Base-by-base conservation (phyloP, 1,284 basidiomycete genomes). In the Ganoderma lingzhi region DNA sequence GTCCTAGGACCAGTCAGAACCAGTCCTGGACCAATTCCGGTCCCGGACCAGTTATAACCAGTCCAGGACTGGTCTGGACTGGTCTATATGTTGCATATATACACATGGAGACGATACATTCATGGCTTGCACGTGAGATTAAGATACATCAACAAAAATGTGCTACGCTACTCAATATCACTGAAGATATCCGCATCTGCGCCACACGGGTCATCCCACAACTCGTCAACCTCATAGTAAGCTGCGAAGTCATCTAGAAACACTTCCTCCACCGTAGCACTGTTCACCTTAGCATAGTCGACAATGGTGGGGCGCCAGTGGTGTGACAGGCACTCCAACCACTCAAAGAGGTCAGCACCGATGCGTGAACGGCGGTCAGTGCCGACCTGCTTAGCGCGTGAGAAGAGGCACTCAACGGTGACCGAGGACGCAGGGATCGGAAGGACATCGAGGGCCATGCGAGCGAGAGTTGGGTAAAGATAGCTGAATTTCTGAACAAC, bases 291-390 rank as follows among this genome's bases (percentile, higher is more conserved):
- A 2, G 64, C 56, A 19, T 59, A 59, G 56, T 65, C 56, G 12
- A 60, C 32, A 1, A 60, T 23, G 19, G 42, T 51, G 28, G 17
- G 23, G 17, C 59, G 45, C 67, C 66, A 67, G 39, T 67, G 53
- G n/a, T 63, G 44, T 5, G 58, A 28, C 14, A 67, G 42, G 15
- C 66, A 67, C 39, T 63, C 6, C 3, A 67, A 2, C 42, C 45
- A 56, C 56, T 67, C 53, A 30, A 78, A 76, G 39, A 2, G 63
- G 6, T 48, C 51, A 3, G 60, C 48, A 10, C 39, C 45, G 17
- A 66, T 39, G n/a, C 32, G 32, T 1, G 62, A 59, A 19, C 66
- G 55, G 2, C 62, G 53, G 42, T 48, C 62, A 0, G 62, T 63
- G 0, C 41, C n/a, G 3, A 66, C 60, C 51, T 66, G 35, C 12